These are phyloP conservation scores for Leccinum rimulosum DNA, from an alignment of 768 basidiomycete genomes.

Conservation along the genomic window DNA sequence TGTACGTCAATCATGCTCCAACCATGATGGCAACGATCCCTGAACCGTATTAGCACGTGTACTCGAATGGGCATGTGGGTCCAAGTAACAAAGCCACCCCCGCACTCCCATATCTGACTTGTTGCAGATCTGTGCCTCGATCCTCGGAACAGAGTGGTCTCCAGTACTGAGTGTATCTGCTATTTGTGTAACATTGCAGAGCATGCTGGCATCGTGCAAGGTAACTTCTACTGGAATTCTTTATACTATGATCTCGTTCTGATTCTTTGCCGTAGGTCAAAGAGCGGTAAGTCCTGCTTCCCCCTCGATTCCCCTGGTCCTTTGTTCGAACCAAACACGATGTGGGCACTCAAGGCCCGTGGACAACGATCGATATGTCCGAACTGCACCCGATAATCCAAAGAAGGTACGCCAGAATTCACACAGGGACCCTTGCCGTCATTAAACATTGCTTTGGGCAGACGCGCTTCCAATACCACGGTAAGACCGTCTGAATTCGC, in stretches of 20 bases:
- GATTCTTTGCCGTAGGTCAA: slow-evolving; percentile 41
- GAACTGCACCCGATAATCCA: slow-evolving; percentile 75
- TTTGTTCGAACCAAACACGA: slow-evolving; percentile 8
- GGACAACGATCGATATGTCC: slow-evolving; percentile 83
- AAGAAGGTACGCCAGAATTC: slow-evolving; percentile 62
- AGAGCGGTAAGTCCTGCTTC: slow-evolving; percentile 55
- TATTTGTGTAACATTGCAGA: slow-evolving; percentile 83
- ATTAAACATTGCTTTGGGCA: slow-evolving; percentile 29
- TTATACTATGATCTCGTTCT: background rate
- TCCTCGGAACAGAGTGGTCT: slow-evolving; percentile 87
- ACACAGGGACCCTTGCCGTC: background rate
- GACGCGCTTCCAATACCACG: slow-evolving; percentile 83
- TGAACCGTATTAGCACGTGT: slow-evolving; percentile 61
- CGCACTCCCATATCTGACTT: slow-evolving; percentile 18
- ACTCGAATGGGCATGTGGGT: slow-evolving; percentile 82
- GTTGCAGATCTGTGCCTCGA: slow-evolving; percentile 80
- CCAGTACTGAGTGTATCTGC: slow-evolving; percentile 82
- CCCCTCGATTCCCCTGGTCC: background rate
- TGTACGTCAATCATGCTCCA: slow-evolving; percentile 41
- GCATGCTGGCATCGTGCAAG: slow-evolving; percentile 93
- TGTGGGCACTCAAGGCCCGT: slow-evolving; percentile 50
- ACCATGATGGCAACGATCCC: slow-evolving; percentile 4
- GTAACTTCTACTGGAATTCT: slow-evolving; percentile 34
- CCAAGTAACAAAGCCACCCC: background rate
- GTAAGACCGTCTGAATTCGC: slow-evolving; percentile 46